Base-by-base conservation (phyloP, 371 early-diverging fungal genomes). In the Syncephalis fuscata region DNA sequence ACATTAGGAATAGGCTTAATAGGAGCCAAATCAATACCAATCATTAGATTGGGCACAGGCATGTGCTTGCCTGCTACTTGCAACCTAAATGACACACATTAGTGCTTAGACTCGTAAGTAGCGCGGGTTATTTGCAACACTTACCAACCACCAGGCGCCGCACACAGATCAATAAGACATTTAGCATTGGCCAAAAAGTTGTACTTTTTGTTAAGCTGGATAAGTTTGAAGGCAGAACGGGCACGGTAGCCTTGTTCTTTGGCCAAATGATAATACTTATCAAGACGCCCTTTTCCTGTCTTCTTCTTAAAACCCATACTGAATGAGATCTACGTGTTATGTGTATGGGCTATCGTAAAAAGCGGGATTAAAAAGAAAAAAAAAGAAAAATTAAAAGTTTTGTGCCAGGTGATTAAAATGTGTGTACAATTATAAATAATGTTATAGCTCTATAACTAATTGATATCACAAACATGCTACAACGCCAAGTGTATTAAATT, bases 161-260 rank as follows among this genome's bases (percentile, higher is more conserved):
- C 99, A 74, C 99, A 99, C 44, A 99, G 75, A 81, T 99, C 99
- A 48, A 99, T 87, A 37, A 96, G 67, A 47, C 82, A 82, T 56
- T 85, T 81, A 20, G 96, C 68, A 36, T 85, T 80, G 51, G 86
- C 85, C 24, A 99, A 70, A 59, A 99, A 93, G 66, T 84, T 85
- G 68, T 87, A 99, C 65, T 99, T 97, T 65, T 91, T 91, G 77
- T 99, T 98, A 45, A 99, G 73, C 65, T 99, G 99, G 53, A 99
- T 92, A 44, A 99, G 77, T 78, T 99, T 99, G 79, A 95, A 99
- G 51, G 99, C 99, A 38, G 99, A 95, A 75, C 99, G 92, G 46
- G 99, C 96, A 64, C 99, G 85, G 70, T 95, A 99, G 52, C 99
- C 99, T 64, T 98, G 97, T 63, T 99, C 99, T 75, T 99, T 99